A percentile compares a stretch with the other conserved stretches of the same genome.
Evolutionary conservation across 495 filamentous ascomycete genomes (phyloP).

Genomic region (Copromyces sp.): DNA sequence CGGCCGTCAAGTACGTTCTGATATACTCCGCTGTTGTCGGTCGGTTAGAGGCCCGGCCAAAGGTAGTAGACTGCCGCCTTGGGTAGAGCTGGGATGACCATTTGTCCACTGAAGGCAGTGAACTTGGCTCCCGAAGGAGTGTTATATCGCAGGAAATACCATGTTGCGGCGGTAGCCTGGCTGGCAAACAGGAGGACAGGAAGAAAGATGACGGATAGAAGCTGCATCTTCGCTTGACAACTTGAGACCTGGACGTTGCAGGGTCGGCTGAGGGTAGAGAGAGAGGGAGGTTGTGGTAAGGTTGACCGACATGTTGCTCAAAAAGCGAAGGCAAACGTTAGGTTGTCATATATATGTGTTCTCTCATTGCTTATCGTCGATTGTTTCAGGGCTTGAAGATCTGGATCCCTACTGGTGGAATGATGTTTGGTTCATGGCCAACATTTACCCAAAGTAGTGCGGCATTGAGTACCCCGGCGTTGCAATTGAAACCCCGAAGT

Average conservation of each 20-base stretch:
- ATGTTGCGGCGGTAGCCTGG: slow-evolving; percentile 18
- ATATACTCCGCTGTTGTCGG: slow-evolving; percentile 31
- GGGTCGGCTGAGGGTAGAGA: not conserved
- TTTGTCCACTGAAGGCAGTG: slow-evolving; percentile 29
- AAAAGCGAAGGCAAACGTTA: not conserved
- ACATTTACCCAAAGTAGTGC: not conserved
- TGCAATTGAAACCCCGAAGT: not conserved
- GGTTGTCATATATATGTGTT: not conserved
- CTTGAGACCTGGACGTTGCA: not conserved
- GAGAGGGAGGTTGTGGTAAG: not conserved
- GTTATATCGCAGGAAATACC: slow-evolving; percentile 29
- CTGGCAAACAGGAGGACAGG: slow-evolving; percentile 13
- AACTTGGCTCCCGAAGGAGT: slow-evolving; percentile 23
- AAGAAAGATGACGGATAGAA: not conserved
- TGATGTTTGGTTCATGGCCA: not conserved
- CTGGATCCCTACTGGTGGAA: not conserved
- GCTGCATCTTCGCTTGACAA: not conserved
- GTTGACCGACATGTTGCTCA: not conserved
- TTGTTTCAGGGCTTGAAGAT: not conserved
- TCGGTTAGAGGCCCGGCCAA: slow-evolving; percentile 34
- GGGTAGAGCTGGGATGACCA: slow-evolving; percentile 28
- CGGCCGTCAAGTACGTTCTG: slow-evolving; percentile 34
- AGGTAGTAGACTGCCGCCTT: slow-evolving; percentile 31
- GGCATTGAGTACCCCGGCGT: not conserved
- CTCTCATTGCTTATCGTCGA: not conserved